A percentile compares a stretch with the other conserved stretches of the same genome.
Conservation (phyloP, 2,329 filamentous ascomycete genomes). For the Colletotrichum liaoningense region DNA sequence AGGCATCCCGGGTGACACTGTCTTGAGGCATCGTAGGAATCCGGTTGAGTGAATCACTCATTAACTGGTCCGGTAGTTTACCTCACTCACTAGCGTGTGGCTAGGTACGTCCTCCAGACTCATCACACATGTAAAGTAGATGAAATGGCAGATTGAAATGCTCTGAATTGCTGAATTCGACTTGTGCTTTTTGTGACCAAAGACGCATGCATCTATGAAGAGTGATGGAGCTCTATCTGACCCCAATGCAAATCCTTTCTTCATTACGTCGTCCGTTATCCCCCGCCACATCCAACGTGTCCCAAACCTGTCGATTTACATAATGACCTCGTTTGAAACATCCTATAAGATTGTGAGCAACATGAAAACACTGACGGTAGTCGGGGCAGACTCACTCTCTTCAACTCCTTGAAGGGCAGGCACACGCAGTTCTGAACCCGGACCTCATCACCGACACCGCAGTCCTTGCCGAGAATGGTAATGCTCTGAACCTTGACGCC, state of each 20-base stretch:
- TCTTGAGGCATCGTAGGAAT: too few species aligned
- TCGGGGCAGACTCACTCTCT: slow-evolving; percentile 74
- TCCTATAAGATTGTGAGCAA: slow-evolving; percentile 67
- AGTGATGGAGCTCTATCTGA: slow-evolving; percentile 28
- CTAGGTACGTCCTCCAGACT: background rate
- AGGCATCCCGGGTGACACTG: too few species aligned
- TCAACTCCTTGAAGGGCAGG: slow-evolving; percentile 97
- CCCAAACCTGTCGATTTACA: slow-evolving; percentile 66
- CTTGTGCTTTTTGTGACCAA: slow-evolving; percentile 34
- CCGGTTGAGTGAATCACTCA: too few species aligned
- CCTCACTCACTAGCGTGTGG: too few species aligned
- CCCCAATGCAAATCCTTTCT: slow-evolving; percentile 28
- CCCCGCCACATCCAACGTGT: background rate
- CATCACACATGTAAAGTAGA: background rate
- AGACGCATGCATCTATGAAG: slow-evolving; percentile 36
- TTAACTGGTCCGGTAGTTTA: too few species aligned
- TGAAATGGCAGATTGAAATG: background rate
- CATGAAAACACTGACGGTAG: background rate
- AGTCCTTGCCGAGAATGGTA: slow-evolving; percentile 97
- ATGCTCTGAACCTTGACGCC: slow-evolving; percentile 99
- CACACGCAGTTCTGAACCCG: slow-evolving; percentile 98
- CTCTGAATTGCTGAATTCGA: slow-evolving; percentile 32
- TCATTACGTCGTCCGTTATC: slow-evolving; percentile 27
- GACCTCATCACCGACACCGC: slow-evolving; percentile 91
- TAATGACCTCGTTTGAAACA: slow-evolving; percentile 89